A percentile compares a stretch with the other conserved stretches of the same genome.
Conservation (phyloP, 306 rosid species). For the Comarum palustre region DNA sequence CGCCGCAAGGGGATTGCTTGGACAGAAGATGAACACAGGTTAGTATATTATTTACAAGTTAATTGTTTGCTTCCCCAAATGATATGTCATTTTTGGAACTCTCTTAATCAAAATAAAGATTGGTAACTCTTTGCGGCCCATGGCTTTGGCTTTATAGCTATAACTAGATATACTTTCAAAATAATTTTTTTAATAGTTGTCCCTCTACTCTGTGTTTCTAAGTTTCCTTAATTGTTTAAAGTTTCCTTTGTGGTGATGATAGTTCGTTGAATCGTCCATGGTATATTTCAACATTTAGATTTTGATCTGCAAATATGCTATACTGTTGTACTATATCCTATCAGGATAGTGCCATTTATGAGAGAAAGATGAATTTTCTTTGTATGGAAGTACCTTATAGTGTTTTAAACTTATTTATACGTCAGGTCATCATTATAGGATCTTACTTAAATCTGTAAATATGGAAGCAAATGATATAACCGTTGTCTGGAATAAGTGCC, state of each 20-base stretch:
- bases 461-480: not conserved
- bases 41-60: constrained; percentile 22
- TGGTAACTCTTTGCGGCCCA: constrained; percentile 22
- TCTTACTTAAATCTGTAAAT: not conserved
- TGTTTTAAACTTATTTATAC: not conserved
- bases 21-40: constrained; percentile 99
- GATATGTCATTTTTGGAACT: constrained; percentile 8
- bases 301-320: constrained; percentile 9
- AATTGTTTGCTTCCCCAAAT: constrained; percentile 13
- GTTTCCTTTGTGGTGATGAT: constrained; percentile 10
- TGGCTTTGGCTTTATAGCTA: constrained; percentile 11
- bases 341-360: not conserved
- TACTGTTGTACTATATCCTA: constrained; percentile 7
- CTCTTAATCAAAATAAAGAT: constrained; percentile 3
- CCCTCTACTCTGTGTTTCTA: constrained; percentile 19
- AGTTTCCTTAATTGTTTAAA: constrained; percentile 11
- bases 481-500: not conserved
- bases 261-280: constrained; percentile 8
- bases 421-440: not conserved
- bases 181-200: not conserved
- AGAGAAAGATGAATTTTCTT: not conserved
- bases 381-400: not conserved
- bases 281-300: constrained; percentile 11
- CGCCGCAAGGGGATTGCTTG: constrained; percentile 97
- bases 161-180: constrained; percentile 12